Percentiles rank a stretch among this genome's conserved stretches.
These are phyloP conservation scores for Asterophora lycoperdoides DNA, from an alignment of 768 basidiomycete species.

Conservation along the genomic window DNA sequence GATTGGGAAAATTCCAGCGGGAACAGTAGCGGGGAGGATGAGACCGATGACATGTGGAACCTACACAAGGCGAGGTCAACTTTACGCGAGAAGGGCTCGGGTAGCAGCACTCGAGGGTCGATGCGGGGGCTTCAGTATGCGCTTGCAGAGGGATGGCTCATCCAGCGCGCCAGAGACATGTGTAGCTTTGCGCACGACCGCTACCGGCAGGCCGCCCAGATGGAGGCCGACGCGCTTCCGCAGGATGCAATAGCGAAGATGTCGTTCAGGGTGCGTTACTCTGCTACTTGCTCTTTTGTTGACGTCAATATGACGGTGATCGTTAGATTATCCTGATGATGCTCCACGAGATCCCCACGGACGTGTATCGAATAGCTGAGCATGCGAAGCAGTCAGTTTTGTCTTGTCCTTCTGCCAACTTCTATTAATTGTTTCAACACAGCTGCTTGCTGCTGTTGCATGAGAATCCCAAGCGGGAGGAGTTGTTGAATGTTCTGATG, in stretches of 20 bases:
- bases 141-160: conserved; percentile 69
- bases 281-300: neutral
- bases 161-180: conserved; percentile 70
- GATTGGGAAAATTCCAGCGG: conserved; percentile 64
- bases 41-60: conserved; percentile 47
- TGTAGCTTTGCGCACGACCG: conserved; percentile 73
- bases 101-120: conserved; percentile 46
- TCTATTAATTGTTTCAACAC: neutral
- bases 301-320: conserved; percentile 3
- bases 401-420: neutral
- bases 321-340: conserved; percentile 66
- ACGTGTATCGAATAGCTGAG: conserved; percentile 67
- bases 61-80: conserved; percentile 48
- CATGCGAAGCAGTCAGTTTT: conserved; percentile 53
- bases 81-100: conserved; percentile 38
- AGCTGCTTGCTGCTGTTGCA: conserved; percentile 62
- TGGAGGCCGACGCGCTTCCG: conserved; percentile 50
- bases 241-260: conserved; percentile 53
- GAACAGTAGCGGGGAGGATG: conserved; percentile 49
- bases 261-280: conserved; percentile 54
- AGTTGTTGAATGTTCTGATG: conserved; percentile 54
- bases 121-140: conserved; percentile 68
- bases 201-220: conserved; percentile 68
- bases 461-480: conserved; percentile 57
- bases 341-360: conserved; percentile 55